phyloP scores from a whole-genome alignment of 495 filamentous ascomycete genomes.

The Annulohypoxylon nitens region DNA sequence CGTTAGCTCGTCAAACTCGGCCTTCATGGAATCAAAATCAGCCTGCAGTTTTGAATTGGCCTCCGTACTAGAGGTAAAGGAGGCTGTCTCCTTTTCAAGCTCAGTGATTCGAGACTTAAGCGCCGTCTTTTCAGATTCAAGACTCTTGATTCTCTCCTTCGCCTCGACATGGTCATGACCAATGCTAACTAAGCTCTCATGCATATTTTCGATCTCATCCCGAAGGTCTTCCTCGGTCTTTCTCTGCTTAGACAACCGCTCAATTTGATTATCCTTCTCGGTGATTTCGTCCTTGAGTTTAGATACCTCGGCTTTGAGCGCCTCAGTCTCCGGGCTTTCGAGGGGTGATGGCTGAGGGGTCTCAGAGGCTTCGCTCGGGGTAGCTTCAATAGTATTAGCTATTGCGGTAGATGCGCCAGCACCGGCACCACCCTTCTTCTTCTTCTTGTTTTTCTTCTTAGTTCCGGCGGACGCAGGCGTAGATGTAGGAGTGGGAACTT shows the following conservation, averaged over 20 bases:
- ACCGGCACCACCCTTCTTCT: conserved; percentile 75
- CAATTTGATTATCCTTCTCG: conserved; percentile 79
- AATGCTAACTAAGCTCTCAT: conserved; percentile 79
- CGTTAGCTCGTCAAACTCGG: conserved; percentile 82
- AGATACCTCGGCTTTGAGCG: conserved; percentile 58
- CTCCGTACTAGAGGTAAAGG: conserved; percentile 50
- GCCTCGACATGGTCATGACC: conserved; percentile 86
- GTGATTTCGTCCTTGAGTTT: conserved; percentile 71
- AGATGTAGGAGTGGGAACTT: conserved; percentile 40
- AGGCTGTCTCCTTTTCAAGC: conserved; percentile 72
- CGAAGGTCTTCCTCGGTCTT: conserved; percentile 82
- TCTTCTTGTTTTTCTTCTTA: conserved; percentile 93
- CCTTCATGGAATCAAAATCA: conserved; percentile 70
- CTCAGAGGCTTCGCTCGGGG: conserved; percentile 50
- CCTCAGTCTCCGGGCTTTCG: conserved; percentile 44
- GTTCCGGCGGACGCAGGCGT: conserved; percentile 49
- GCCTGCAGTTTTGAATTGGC: conserved; percentile 65
- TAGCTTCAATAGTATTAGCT: conserved; percentile 32
- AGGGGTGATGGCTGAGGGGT: conserved; percentile 41
- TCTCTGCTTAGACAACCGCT: conserved; percentile 71
- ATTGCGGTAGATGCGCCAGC: conserved; percentile 14
- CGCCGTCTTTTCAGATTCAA: conserved; percentile 58
- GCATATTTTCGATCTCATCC: conserved; percentile 88
- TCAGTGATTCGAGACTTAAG: conserved; percentile 73
- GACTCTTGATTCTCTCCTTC: conserved; percentile 78